phyloP scores from a whole-genome alignment of 2,329 filamentous ascomycete species.

The Balansia obtecta region DNA sequence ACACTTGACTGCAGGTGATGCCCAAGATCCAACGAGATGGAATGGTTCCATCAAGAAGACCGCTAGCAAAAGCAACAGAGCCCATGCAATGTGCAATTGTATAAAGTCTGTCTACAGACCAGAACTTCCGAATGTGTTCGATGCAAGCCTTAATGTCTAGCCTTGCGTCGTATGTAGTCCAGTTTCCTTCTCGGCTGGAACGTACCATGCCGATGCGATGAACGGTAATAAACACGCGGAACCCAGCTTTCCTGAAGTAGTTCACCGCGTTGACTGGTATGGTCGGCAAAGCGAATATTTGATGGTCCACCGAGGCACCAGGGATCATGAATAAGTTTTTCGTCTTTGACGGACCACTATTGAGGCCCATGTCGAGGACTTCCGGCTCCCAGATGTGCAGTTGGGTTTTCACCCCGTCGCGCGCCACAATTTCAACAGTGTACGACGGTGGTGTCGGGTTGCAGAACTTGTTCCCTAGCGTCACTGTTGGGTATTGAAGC shows the following conservation, averaged over 20 bases:
- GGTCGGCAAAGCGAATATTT: constrained; percentile 49
- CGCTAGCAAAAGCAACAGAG: constrained; percentile 42
- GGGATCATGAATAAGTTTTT: constrained; percentile 49
- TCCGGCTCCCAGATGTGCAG: constrained; percentile 47
- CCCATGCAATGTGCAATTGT: constrained; percentile 52
- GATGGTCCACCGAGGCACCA: constrained; percentile 49
- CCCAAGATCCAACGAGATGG: constrained; percentile 43
- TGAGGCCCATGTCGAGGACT: constrained; percentile 17
- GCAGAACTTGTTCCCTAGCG: constrained; percentile 34
- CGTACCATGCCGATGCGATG: constrained; percentile 44
- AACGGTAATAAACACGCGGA: constrained; percentile 45
- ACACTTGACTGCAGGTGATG: constrained; percentile 47
- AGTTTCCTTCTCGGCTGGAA: constrained; percentile 32
- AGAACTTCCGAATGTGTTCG: constrained; percentile 34
- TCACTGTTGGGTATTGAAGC: constrained; percentile 39
- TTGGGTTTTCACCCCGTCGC: constrained; percentile 38
- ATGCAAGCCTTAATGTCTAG: constrained; percentile 46
- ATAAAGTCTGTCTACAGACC: constrained; percentile 33
- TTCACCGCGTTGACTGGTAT: constrained; percentile 52
- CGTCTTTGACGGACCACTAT: constrained; percentile 9
- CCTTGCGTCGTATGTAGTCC: constrained; percentile 47
- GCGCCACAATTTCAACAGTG: constrained; percentile 34
- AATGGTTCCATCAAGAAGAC: constrained; percentile 50
- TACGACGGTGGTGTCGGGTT: constrained; percentile 35
- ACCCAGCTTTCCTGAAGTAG: constrained; percentile 48